Evolutionary conservation across 768 basidiomycete genomes (phyloP), one percentile per base, ranked within the genome.

Genomic region (Lactarius tabidus): DNA sequence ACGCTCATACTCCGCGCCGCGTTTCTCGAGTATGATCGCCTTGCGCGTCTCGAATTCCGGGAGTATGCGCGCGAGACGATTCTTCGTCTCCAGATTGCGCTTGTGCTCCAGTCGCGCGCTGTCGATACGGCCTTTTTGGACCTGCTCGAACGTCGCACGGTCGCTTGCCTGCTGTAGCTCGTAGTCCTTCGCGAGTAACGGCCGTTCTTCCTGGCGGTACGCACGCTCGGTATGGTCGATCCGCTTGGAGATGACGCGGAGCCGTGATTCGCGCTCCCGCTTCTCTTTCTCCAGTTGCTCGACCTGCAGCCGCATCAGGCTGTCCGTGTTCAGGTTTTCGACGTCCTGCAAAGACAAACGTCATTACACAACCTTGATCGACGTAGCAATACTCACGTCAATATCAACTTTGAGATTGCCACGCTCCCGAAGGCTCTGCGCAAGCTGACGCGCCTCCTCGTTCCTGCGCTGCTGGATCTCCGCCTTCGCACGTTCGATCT

Each of bases 231-330:
- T 75, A 77, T 99, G 96, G 73, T 98, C 97, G 70, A 98, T 84
- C 29, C 95, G 89, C 78, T 98, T 98, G 41, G 87, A 74, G 52
- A 88, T 82, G 69, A 95, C 85, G 28, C 93, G 88, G 56, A 96
- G 81, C 26, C 90, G 84, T 71, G 94, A 91, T 63, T 82, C 83
- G 68, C 92, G 80, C 70, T 94, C 91, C 71, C 86, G 89, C 82
- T 95, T 96, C 79, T 98, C 95, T 79, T 96, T 97, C 79, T 97
- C 97, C 53, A 98, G 82, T 73, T 98, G 94, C 69, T 93, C 88
- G 41, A 97, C 94, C 75, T 97, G 95, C 70, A 97, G 85, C 35
- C 83, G 85, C 75, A 98, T 89, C 67, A 98, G 84, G 55, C 86
- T 85, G 71, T 91, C 89, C 10, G 93, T 94, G 75, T 93, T 93